Base-by-base conservation (phyloP, 1,139 yeast genomes). In the Blastobotrys malaysiensis region DNA sequence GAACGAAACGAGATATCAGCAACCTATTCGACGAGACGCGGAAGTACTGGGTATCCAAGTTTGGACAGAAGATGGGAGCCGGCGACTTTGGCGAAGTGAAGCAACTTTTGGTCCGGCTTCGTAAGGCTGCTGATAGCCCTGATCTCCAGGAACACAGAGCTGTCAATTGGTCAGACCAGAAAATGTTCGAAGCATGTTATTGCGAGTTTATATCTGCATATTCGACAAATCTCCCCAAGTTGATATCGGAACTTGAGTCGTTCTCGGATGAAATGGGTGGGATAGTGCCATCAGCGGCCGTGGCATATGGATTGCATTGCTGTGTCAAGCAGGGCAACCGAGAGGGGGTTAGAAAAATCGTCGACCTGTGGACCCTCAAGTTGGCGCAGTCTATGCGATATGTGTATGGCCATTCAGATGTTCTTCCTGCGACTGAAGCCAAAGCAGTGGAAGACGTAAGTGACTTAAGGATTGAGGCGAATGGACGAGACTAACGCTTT, bases 71-170 rank as follows among this genome's bases (percentile, higher is more conserved):
- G n/a, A 2, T 48, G 50, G 22, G 39, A 21, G 20, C n/a, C 6
- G 18, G 36, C 3, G 45, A 48, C 18, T 21, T 36, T 21, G 50
- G 13, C 5, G 16, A 22, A 19, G 50, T 36, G 3, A 36, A 44
- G 36, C 39, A 19, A 36, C 39, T 53, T 2, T 69, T 84, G 65
- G 90, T 90, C 59, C 93, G 84, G 26, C 39, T 31, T 13, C 3
- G 39, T 16, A 31, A 31, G 7, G 4, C 14, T 3, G 31, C 13
- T 13, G 11, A 7, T 31, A 7, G 11, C 13, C 13, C 31, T 31
- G 7, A 3, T 9, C 31, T 9, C 5, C 13, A 31, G n/a, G 16
- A 31, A 11, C 39, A 3, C 39, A 11, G 39, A 31, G 7, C 3
- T 3, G 16, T 31, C 39, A 31, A 31, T 31, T 31, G 39, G 39